Evolutionary conservation across 129 eudicot genomes (phyloP), one percentile per base, ranked within the genome.

Genomic region (sunflower (Helianthus annuus)): DNA sequence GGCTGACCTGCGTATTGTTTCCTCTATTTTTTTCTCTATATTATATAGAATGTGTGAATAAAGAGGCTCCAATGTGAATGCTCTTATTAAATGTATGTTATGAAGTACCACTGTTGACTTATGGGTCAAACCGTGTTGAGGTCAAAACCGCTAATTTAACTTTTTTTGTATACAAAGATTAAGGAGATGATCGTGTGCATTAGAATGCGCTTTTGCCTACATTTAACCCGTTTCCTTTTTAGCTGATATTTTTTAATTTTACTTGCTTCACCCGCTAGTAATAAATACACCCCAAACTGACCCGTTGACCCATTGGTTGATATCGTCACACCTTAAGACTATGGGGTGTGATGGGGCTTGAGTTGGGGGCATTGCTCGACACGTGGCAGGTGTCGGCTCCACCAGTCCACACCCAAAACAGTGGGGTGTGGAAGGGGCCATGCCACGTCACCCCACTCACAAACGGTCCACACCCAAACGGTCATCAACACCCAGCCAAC

Each of bases 221-320:
- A 57, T 58, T 71, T 27, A 15, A 49, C 27, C 3, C 8, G 27
- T 48, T 67, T 27, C 7, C 39, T 17, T 65, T 16, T 42, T 65
- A 29, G 6, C 42, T 29, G 10, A 59, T 29, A 59, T 22, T 48
- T 67, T 67, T 48, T 4, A 1, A 1, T 8, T 48, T 14, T 27
- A 8, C 40, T 49, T 16, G 19, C 11, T 48, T 65, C 36, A 65
- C 54, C 53, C 58, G 12, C 48, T 59, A 38, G 39, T 14, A 38
- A 56, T 17, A 55, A 42, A 42, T 17, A 22, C 24, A 27, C 7
- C 68, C 46, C 46, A 59, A 24, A n/a, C 12, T 32, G 68, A 29
- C 68, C 57, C 68, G 13, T 58, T 34, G 68, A 32, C 68, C 57
- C 67, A 11, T 57, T 22, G 11, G 66, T 56, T n/a, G 42, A 57